These are phyloP conservation scores for Penicillium sp. DNA, from an alignment of 2,329 filamentous ascomycete genomes.

Conservation along the genomic window DNA sequence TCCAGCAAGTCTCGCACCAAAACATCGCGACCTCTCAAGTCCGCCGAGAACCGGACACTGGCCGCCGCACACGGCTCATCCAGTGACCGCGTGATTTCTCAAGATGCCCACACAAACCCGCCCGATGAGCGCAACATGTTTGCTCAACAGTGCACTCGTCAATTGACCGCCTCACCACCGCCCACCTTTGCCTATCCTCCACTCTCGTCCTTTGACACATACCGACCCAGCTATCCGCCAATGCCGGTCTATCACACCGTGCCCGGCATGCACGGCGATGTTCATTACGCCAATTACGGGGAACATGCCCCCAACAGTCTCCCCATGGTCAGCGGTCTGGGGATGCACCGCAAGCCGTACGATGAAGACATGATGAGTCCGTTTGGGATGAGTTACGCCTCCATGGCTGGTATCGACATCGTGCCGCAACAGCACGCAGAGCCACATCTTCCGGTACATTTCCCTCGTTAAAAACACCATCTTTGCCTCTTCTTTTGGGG, in stretches of 20 bases:
- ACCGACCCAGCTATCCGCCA: conserved; percentile 32
- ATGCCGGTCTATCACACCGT: conserved; percentile 31
- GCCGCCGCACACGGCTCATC: conserved; percentile 14
- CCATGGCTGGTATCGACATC: conserved; percentile 53
- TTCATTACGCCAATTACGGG: conserved; percentile 35
- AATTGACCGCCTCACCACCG: conserved; percentile 55
- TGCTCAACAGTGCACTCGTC: conserved; percentile 53
- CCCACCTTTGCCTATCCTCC: conserved; percentile 50
- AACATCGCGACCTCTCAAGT: conserved; percentile 20
- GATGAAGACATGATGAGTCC: conserved; percentile 54
- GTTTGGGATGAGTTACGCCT: conserved; percentile 56
- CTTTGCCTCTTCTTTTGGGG: not conserved
- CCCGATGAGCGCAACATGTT: conserved; percentile 52
- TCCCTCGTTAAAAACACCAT: conserved; percentile 22
- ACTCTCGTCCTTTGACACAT: conserved; percentile 42
- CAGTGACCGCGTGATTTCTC: conserved; percentile 29
- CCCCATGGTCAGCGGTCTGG: conserved; percentile 36
- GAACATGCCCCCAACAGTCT: conserved; percentile 40
- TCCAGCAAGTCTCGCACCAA: conserved; percentile 23
- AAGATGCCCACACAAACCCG: conserved; percentile 25
- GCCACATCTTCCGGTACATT: conserved; percentile 41
- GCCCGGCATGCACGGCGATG: conserved; percentile 27
- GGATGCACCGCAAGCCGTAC: conserved; percentile 47
- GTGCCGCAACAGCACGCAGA: conserved; percentile 31
- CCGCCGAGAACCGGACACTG: conserved; percentile 21